Conservation (phyloP, 768 basidiomycete species). For the Auriscalpium orientale region DNA sequence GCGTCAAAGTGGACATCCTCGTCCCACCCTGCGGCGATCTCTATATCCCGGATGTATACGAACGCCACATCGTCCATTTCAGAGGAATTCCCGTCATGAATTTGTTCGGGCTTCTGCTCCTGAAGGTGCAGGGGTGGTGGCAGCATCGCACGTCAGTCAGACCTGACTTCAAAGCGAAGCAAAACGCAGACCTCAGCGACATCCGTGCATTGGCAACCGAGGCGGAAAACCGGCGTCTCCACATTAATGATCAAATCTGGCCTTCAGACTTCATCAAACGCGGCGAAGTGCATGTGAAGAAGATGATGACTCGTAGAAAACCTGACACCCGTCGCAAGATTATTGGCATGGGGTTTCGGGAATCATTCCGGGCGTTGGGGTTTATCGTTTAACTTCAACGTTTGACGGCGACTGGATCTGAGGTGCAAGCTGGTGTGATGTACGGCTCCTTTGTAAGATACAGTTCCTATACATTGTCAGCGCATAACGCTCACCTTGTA, state of each 20-base stretch:
- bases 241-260: not conserved
- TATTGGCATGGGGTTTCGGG: no score
- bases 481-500: no score
- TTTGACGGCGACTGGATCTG: no score
- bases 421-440: no score
- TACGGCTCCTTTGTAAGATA: no score
- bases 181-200: not conserved
- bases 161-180: not conserved
- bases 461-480: no score
- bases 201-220: not conserved
- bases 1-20: constrained; percentile 7
- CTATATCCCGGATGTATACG: not conserved
- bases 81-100: constrained; percentile 2
- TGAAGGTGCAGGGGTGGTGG: constrained; percentile 8
- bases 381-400: no score
- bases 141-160: not conserved
- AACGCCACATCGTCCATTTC: not conserved
- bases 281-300: not conserved
- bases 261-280: not conserved
- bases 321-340: no score
- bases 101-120: constrained; percentile 1
- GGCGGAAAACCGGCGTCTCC: not conserved
- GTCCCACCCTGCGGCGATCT: not conserved
- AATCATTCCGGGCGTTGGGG: no score
- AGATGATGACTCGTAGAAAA: not conserved